Percentiles rank a stretch among this genome's conserved stretches.
These are phyloP conservation scores for Macrocystidia cucumis DNA, from an alignment of 1,284 basidiomycete genomes.

Conservation along the genomic window DNA sequence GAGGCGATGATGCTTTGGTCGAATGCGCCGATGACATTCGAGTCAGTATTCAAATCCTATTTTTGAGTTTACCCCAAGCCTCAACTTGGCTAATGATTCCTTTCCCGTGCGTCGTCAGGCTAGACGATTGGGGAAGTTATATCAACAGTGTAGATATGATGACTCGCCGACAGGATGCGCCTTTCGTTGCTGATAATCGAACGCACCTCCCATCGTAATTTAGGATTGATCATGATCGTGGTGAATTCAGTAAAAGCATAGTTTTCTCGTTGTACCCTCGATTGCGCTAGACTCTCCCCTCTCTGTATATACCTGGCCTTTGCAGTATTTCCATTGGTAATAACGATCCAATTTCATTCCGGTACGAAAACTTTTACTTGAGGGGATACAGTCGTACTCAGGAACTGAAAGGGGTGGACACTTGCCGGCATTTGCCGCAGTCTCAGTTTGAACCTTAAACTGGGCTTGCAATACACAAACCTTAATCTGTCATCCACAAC, in stretches of 20 bases:
- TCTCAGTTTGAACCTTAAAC: constrained; percentile 27
- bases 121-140: constrained; percentile 30
- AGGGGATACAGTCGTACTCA: too few species aligned
- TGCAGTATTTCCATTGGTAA: too few species aligned
- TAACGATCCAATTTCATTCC: too few species aligned
- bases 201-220: background rate
- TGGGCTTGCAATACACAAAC: constrained; percentile 25
- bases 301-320: too few species aligned
- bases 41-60: constrained; percentile 22
- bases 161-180: constrained; percentile 12
- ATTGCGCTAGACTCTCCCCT: too few species aligned
- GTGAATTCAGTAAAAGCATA: too few species aligned
- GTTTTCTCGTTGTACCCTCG: too few species aligned
- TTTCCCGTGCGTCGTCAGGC: too few species aligned
- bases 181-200: background rate
- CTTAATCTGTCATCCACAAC: constrained; percentile 28
- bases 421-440: constrained; percentile 12
- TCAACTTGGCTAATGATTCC: too few species aligned
- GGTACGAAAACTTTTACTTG: too few species aligned
- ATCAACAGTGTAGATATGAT: constrained; percentile 27
- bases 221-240: background rate
- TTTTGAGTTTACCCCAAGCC: constrained; percentile 5
- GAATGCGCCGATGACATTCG: constrained; percentile 30
- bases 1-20: constrained; percentile 37
- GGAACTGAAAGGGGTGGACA: too few species aligned